Evolutionary conservation across 1,139 yeast genomes (phyloP), one percentile per base, ranked within the genome.

Genomic region (Hemisphaericaspora xylanilytica): DNA sequence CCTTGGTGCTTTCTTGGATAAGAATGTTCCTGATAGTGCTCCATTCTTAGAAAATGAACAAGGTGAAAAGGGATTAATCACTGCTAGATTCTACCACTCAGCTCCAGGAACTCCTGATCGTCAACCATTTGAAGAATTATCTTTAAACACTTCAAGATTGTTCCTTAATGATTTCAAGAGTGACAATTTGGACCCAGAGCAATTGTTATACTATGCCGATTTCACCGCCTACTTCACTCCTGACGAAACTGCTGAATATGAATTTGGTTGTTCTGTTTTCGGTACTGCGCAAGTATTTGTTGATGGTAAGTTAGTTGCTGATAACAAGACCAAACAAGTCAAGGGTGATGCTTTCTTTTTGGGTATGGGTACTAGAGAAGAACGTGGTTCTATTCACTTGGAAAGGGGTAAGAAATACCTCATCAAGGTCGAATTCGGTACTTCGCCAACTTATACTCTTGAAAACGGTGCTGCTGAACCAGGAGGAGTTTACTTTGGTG

Each of bases 211-310:
- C 52, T 78, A 67, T 48, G 65, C 64, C 37, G 79, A 73, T 39
- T 52, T 78, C 39, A 75, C 51, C 26, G 63, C 78, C 38, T 53
- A 58, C 24, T 73, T 64, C 44, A 56, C 51, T 2, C 74, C 82
- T 7, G 75, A 72, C 38, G 70, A 63, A 37, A 52, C 70, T 37
- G 80, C 74, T 15, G 68, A 59, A 11, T 79, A 75, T 50, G 70
- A 66, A 38, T 70, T 80, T 52, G 81, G 82, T 20, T 59, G 74
- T 40, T 57, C 72, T 7, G 70, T 72, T 36, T 53, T 67, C 37
- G 85, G 85, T 34, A 73, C 81, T 33, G 80, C 78, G 26, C 68
- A 66, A 49, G 47, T 80, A 18, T 80, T 65, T 49, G 56, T 80
- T 37, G 72, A 80, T 48, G 82, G 59, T 40, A 55, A 75, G 51